A percentile compares a stretch with the other conserved stretches of the same genome.
These are phyloP conservation scores for Cryptosporidium sp. DNA, from an alignment of 169 alveolate species.

Conservation along the genomic window DNA sequence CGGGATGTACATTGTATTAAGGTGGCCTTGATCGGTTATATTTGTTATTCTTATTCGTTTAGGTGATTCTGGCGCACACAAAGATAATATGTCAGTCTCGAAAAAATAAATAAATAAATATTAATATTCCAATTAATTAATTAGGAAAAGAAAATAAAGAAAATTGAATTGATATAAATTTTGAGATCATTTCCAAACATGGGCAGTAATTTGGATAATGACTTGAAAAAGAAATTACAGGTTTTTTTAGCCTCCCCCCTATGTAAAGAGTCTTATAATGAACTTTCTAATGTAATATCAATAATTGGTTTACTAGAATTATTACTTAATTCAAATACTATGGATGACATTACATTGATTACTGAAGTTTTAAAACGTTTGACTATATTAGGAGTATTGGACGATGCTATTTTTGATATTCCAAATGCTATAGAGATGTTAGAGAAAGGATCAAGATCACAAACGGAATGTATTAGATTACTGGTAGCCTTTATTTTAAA, in stretches of 20 bases:
- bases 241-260: slow-evolving; percentile 50
- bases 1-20: neutral
- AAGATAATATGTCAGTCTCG: neutral
- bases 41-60: neutral
- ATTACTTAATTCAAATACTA: neutral
- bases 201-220: slow-evolving; percentile 5
- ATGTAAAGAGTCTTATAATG: slow-evolving; percentile 49
- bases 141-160: neutral
- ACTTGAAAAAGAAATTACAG: neutral
- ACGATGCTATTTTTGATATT: slow-evolving; percentile 15
- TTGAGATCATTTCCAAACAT: neutral
- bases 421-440: slow-evolving; percentile 18
- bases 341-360: slow-evolving; percentile 27
- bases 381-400: slow-evolving; percentile 29
- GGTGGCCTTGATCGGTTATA: slow-evolving; percentile 34
- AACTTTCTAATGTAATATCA: slow-evolving; percentile 3
- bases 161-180: neutral
- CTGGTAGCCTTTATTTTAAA: slow-evolving; percentile 22
- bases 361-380: slow-evolving; percentile 46
- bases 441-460: slow-evolving; percentile 28
- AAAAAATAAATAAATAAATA: neutral
- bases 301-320: slow-evolving; percentile 10
- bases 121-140: neutral
- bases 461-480: slow-evolving; percentile 5
- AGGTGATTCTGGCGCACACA: slow-evolving; percentile 46